Evolutionary conservation across 371 early-diverging fungal species (phyloP).

Genomic region (Pancytospora philotis): DNA sequence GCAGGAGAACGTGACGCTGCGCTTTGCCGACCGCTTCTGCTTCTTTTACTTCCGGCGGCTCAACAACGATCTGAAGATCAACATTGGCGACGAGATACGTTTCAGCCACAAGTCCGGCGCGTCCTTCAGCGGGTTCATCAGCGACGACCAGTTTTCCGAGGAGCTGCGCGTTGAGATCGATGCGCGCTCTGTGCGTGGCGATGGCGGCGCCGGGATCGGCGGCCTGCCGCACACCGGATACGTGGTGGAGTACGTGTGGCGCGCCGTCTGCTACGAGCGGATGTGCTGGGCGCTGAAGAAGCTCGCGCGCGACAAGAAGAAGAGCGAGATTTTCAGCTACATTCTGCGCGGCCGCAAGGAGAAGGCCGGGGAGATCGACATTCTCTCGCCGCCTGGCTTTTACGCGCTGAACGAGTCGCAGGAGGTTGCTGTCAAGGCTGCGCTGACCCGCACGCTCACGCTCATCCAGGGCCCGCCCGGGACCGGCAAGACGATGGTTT

Average conservation of each 20-base stretch:
- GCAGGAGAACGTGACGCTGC: constrained; percentile 78
- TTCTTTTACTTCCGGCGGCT: constrained; percentile 78
- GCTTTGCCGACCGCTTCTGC: constrained; percentile 85
- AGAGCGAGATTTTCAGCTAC: constrained; percentile 69
- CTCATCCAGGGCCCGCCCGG: constrained; percentile 73
- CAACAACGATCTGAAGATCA: constrained; percentile 76
- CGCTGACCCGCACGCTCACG: constrained; percentile 75
- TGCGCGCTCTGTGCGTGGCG: constrained; percentile 70
- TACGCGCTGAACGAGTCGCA: constrained; percentile 92
- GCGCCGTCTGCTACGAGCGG: constrained; percentile 77
- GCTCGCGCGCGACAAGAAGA: constrained; percentile 18
- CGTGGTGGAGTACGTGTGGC: constrained; percentile 94
- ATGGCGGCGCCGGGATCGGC: constrained; percentile 64
- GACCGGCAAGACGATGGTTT: constrained; percentile 80
- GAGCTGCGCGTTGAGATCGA: constrained; percentile 79
- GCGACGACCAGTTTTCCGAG: constrained; percentile 79
- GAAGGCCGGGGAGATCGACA: constrained; percentile 77
- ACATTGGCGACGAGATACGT: constrained; percentile 82
- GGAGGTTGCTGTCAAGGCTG: constrained; percentile 75
- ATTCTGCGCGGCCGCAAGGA: constrained; percentile 68
- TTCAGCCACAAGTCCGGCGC: constrained; percentile 75
- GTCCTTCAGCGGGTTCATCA: constrained; percentile 69
- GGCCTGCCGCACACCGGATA: constrained; percentile 77
- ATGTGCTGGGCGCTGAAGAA: constrained; percentile 40
- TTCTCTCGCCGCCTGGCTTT: constrained; percentile 70